Evolutionary conservation across 495 filamentous ascomycete genomes (phyloP).

Genomic region (Oleoguttula mirabilis): DNA sequence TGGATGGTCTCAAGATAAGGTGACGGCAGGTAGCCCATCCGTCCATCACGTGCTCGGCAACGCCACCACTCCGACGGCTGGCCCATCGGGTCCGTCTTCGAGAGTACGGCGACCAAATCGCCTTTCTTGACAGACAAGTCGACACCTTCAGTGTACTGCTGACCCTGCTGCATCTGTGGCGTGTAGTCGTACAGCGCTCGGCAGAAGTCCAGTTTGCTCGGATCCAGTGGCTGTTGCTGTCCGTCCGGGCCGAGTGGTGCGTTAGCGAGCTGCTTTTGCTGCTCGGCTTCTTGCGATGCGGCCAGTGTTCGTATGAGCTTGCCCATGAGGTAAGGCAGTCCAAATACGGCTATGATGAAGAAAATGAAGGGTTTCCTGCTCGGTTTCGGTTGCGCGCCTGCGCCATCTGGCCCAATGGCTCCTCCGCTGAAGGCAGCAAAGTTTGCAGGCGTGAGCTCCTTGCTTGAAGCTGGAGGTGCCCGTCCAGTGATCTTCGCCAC

Average conservation of each 20-base stretch:
- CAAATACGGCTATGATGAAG: conserved; percentile 89
- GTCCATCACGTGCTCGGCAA: conserved; percentile 81
- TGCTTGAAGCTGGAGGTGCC: conserved; percentile 74
- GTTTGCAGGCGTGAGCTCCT: conserved; percentile 71
- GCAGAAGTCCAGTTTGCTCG: conserved; percentile 86
- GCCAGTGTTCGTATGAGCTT: conserved; percentile 82
- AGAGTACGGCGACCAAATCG: conserved; percentile 86
- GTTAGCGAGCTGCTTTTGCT: conserved; percentile 46
- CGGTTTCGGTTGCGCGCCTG: conserved; percentile 45
- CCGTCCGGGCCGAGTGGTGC: conserved; percentile 29
- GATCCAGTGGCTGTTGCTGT: conserved; percentile 51
- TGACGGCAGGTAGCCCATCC: conserved; percentile 80
- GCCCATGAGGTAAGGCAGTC: conserved; percentile 88
- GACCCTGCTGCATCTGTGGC: conserved; percentile 42
- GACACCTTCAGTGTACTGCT: conserved; percentile 44
- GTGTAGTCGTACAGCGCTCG: conserved; percentile 88
- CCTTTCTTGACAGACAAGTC: conserved; percentile 91
- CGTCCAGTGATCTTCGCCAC: conserved; percentile 91
- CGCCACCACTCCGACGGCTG: conserved; percentile 95
- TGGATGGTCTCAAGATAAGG: conserved; percentile 80
- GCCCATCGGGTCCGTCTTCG: conserved; percentile 84
- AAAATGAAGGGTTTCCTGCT: conserved; percentile 91
- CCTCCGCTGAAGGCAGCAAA: conserved; percentile 81
- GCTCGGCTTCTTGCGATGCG: conserved; percentile 68
- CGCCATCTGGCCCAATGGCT: conserved; percentile 36